These are phyloP conservation scores for Fusarium kyushuense DNA, from an alignment of 2,329 filamentous ascomycete genomes.

Conservation along the genomic window DNA sequence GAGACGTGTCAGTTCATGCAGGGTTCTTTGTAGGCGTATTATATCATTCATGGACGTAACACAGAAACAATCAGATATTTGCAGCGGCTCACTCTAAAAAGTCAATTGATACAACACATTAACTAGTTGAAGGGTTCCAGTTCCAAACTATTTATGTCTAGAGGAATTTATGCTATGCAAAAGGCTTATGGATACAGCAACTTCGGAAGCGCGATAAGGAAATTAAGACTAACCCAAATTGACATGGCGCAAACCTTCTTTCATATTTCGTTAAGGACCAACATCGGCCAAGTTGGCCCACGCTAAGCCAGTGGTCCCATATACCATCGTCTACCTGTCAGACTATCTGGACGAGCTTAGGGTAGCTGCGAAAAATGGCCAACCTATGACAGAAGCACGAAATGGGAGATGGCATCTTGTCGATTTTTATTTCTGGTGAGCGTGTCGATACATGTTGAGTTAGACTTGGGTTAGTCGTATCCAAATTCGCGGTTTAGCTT, in stretches of 20 bases:
- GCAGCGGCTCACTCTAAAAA: background rate
- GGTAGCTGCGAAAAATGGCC: no score
- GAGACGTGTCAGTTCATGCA: slow-evolving; percentile 1
- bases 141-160: background rate
- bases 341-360: no score
- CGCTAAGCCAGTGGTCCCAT: no score
- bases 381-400: no score
- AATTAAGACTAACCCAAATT: background rate
- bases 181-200: background rate
- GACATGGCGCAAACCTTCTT: background rate
- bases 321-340: no score
- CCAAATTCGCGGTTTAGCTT: no score
- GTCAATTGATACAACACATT: background rate
- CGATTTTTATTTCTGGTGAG: no score
- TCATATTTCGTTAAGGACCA: background rate
- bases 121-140: background rate
- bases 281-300: no score
- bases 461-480: no score
- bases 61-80: background rate
- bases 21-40: background rate
- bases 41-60: background rate
- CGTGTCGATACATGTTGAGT: no score
- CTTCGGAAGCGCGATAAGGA: background rate
- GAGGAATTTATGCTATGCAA: background rate
- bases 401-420: no score